Evolutionary conservation across 1,284 basidiomycete genomes (phyloP).

Genomic region (Meripilus lineatus): DNA sequence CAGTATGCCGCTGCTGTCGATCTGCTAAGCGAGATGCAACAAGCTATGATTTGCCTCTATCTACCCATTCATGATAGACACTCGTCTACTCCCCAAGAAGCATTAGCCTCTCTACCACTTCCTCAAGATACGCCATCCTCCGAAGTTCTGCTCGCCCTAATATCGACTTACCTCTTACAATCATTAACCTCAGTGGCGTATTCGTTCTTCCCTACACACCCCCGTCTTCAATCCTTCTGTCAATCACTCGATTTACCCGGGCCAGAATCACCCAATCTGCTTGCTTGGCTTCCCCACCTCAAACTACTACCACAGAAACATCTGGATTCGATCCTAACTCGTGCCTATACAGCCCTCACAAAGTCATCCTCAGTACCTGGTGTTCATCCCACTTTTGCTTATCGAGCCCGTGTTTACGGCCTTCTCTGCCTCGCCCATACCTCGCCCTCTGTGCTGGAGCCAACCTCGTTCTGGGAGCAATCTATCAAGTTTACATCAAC

Average conservation of each 20-base stretch:
- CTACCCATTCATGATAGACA: conserved; percentile 5
- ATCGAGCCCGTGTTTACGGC: conserved; percentile 34
- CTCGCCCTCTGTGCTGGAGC: conserved; percentile 24
- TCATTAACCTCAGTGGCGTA: too few relatives aligned
- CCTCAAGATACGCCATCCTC: conserved; percentile 23
- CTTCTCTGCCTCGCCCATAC: conserved; percentile 28
- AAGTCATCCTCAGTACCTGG: conserved; percentile 36
- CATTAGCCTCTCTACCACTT: conserved; percentile 3
- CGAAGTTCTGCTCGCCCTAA: conserved; percentile 42
- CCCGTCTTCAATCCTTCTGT: conserved; percentile 15
- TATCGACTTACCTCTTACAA: conserved; percentile 55
- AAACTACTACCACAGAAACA: conserved; percentile 45
- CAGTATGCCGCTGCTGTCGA: conserved; percentile 48
- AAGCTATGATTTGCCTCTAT: conserved; percentile 34
- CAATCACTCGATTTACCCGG: conserved; percentile 33
- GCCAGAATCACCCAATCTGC: conserved; percentile 34
- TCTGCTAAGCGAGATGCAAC: conserved; percentile 42
- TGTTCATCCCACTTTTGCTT: conserved; percentile 21
- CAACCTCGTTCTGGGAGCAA: conserved; percentile 62
- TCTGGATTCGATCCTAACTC: conserved; percentile 51
- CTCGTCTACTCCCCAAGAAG: neutral
- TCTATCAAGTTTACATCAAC: conserved; percentile 40
- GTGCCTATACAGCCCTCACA: conserved; percentile 49
- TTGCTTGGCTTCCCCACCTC: conserved; percentile 48
- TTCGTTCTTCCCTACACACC: conserved; percentile 29